Base-by-base conservation (phyloP, 495 filamentous ascomycete genomes). In the Ramalina intermedia region DNA sequence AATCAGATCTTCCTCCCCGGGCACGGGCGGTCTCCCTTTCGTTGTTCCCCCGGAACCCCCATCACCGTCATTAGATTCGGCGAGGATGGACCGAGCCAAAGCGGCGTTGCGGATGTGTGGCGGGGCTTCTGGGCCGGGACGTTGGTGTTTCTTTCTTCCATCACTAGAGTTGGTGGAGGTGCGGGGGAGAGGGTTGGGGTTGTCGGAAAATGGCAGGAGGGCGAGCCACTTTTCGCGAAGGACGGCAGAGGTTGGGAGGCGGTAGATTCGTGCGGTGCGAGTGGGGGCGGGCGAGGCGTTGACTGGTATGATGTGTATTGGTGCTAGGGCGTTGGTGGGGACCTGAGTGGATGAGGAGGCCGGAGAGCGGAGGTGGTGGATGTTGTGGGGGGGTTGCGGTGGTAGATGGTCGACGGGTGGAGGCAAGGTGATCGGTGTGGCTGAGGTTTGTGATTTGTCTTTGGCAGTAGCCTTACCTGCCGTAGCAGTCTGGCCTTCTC, bases 1-100 rank as follows among this genome's bases (percentile, higher is more conserved):
- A 37, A 98, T 83, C 26, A 96, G 67, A 58, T 95, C 86, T 13
- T 75, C 71, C 51, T 84, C 83, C 1, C 66, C 63, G 0, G 91
- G 91, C 5, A 85, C 76, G 1, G 75, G 58, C 0, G 85, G 77
- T 33, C 29, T 33, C 29, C 29, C 29, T 50, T 85, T 78, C 0
- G 71, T 71, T 33, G 68, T 63, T 18, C 70, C 58, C 5, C 64
- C 67, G 29, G 63, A 51, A 61, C 69, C 56, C 52, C 53, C 45
- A 12, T 41, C 17, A n/a, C 57, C 55, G 24, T 27, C 58, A 51
- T 37, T 62, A 59, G 45, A 47, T 53, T 50, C 49, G 1, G 52
- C 43, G 27, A 79, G 48, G 7, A 85, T 67, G 3, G 73, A 71
- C 35, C 66, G 62, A 4, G 78, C 77, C 11, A 84, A 63, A 9